Evolutionary conservation across 306 rosid species (phyloP).

Genomic region (Trichosanthes cucumerina): DNA sequence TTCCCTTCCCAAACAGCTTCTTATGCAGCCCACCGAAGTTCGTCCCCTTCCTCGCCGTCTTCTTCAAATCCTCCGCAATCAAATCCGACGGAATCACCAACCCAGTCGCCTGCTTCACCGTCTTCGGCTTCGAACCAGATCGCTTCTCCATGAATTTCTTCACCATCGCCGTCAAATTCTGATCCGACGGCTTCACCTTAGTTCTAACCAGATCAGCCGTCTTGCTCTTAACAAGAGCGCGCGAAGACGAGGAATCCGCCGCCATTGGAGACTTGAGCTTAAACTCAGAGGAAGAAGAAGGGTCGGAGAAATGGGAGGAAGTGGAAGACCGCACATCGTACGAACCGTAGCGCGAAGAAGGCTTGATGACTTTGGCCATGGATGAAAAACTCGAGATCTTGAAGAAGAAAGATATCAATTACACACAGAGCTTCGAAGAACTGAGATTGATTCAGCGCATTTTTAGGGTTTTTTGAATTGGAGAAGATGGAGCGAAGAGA

Average conservation of each 20-base stretch:
- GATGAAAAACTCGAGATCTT: not conserved
- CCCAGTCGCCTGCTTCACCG: constrained; percentile 15
- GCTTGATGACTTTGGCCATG: constrained; percentile 43
- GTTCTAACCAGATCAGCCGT: constrained; percentile 25
- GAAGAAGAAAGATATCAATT: not conserved
- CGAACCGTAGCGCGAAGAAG: constrained; percentile 76
- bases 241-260: constrained; percentile 28
- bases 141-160: constrained; percentile 60
- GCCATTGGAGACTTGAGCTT: constrained; percentile 18
- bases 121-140: constrained; percentile 24
- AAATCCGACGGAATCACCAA: constrained; percentile 57
- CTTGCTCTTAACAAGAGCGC: constrained; percentile 48
- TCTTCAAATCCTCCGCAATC: constrained; percentile 56
- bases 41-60: constrained; percentile 43
- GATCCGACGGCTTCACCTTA: constrained; percentile 41
- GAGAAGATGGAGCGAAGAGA: not conserved
- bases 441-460: not conserved
- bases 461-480: constrained; percentile 1
- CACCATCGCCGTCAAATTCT: constrained; percentile 56
- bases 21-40: constrained; percentile 50
- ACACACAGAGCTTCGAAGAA: not conserved
- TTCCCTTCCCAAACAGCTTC: constrained; percentile 66
- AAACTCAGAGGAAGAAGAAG: constrained; percentile 65
- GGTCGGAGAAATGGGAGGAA: constrained; percentile 61
- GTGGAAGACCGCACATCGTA: constrained; percentile 71